Conservation (phyloP, 352 stramenopile species). For the Phytophthora melonis region DNA sequence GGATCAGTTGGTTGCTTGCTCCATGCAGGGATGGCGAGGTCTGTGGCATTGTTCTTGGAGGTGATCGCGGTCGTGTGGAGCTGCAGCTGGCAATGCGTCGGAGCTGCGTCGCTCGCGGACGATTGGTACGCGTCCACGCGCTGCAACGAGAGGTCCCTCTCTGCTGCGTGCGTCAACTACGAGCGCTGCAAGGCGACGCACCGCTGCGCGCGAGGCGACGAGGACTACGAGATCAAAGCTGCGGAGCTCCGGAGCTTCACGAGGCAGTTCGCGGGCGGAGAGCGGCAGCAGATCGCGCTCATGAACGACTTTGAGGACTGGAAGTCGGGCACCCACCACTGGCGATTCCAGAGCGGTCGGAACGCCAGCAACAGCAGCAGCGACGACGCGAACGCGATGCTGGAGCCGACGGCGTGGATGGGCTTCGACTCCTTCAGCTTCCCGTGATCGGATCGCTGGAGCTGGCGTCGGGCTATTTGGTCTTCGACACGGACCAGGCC, state of each 20-base stretch:
- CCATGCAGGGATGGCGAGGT: neutral
- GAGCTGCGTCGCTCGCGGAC: slow-evolving; percentile 38
- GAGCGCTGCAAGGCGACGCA: slow-evolving; percentile 96
- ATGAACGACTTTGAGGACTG: slow-evolving; percentile 97
- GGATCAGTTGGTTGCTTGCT: neutral
- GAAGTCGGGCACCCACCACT: slow-evolving; percentile 89
- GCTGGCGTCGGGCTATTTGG: slow-evolving; percentile 74
- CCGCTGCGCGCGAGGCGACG: slow-evolving; percentile 89
- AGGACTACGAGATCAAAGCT: slow-evolving; percentile 90
- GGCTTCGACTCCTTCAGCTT: slow-evolving; percentile 76
- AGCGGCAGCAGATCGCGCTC: slow-evolving; percentile 73
- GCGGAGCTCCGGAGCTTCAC: slow-evolving; percentile 78
- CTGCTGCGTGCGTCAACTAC: slow-evolving; percentile 70
- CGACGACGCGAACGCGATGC: slow-evolving; percentile 18
- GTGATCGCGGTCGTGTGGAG: neutral
- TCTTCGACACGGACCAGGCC: slow-evolving; percentile 79
- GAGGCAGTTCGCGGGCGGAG: slow-evolving; percentile 84
- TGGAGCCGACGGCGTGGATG: slow-evolving; percentile 33
- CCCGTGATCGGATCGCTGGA: slow-evolving; percentile 80
- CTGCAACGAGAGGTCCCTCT: slow-evolving; percentile 60
- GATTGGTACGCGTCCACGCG: slow-evolving; percentile 69
- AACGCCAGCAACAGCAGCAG: slow-evolving; percentile 16
- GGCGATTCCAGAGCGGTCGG: slow-evolving; percentile 44
- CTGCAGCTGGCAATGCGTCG: neutral
- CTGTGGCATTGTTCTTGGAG: neutral